These are phyloP conservation scores for Primulina eburnea DNA, from an alignment of 257 asterid genomes.

Conservation along the genomic window DNA sequence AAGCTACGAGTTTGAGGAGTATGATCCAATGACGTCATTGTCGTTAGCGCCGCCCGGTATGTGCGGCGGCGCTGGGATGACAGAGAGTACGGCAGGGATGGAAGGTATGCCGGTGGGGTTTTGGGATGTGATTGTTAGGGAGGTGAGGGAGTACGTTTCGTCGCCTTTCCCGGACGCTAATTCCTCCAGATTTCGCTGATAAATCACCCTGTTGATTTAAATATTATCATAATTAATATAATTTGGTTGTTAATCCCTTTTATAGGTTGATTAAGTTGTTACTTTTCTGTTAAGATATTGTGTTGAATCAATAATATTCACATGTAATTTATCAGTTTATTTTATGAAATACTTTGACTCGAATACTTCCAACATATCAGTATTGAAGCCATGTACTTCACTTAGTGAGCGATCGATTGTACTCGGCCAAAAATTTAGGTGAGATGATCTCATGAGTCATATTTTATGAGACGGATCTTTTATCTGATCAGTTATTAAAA, in stretches of 20 bases:
- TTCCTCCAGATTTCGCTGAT: slow-evolving; percentile 47
- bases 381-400: too few relatives aligned
- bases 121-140: slow-evolving; percentile 74
- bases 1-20: slow-evolving; percentile 30
- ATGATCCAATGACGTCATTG: slow-evolving; percentile 69
- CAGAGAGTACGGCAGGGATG: slow-evolving; percentile 24
- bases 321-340: too few relatives aligned
- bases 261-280: slow-evolving; percentile 5
- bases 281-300: not conserved
- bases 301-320: not conserved
- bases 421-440: too few relatives aligned
- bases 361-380: too few relatives aligned
- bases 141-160: slow-evolving; percentile 70
- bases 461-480: too few relatives aligned
- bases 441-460: too few relatives aligned
- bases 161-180: slow-evolving; percentile 47
- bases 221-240: not conserved
- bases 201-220: slow-evolving; percentile 17
- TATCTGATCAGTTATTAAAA: too few relatives aligned
- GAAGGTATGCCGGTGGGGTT: slow-evolving; percentile 52
- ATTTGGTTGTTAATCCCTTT: slow-evolving; percentile 16
- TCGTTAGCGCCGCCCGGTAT: slow-evolving; percentile 77
- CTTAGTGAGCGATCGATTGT: too few relatives aligned
- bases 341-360: too few relatives aligned
- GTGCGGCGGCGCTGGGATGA: slow-evolving; percentile 22